These are phyloP conservation scores for Ophiostoma sp. DNA, from an alignment of 2,329 filamentous ascomycete species.

Conservation along the genomic window DNA sequence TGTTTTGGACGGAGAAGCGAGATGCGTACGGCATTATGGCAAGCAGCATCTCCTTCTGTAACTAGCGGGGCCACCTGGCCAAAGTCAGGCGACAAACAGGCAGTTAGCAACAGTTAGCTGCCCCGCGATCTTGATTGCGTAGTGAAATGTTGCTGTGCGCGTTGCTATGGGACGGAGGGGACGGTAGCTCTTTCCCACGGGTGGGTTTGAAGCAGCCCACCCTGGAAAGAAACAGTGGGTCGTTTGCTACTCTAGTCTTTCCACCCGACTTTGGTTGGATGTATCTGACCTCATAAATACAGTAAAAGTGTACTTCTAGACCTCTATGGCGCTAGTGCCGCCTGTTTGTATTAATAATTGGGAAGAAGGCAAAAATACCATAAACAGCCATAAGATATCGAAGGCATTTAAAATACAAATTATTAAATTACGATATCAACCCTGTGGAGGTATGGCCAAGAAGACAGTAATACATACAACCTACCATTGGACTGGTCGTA, in stretches of 20 bases:
- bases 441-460: too few species aligned
- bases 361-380: not conserved
- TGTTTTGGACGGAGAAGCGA: not conserved
- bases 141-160: not conserved
- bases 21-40: not conserved
- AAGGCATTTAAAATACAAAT: too few species aligned
- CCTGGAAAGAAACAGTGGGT: not conserved
- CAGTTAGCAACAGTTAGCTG: conserved; percentile 17
- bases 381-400: too few species aligned
- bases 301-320: not conserved
- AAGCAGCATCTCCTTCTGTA: too few species aligned
- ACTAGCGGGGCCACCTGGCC: not conserved
- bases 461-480: too few species aligned
- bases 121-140: conserved; percentile 9
- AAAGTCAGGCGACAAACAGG: conserved; percentile 5
- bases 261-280: not conserved
- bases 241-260: not conserved
- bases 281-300: not conserved
- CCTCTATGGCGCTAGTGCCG: not conserved
- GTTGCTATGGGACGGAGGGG: conserved; percentile 3
- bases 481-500: not conserved
- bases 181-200: not conserved
- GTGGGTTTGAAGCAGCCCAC: not conserved
- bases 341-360: not conserved
- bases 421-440: too few species aligned